Conservation (phyloP, 176 grass and related monocot species). For the Leersia perrieri region DNA sequence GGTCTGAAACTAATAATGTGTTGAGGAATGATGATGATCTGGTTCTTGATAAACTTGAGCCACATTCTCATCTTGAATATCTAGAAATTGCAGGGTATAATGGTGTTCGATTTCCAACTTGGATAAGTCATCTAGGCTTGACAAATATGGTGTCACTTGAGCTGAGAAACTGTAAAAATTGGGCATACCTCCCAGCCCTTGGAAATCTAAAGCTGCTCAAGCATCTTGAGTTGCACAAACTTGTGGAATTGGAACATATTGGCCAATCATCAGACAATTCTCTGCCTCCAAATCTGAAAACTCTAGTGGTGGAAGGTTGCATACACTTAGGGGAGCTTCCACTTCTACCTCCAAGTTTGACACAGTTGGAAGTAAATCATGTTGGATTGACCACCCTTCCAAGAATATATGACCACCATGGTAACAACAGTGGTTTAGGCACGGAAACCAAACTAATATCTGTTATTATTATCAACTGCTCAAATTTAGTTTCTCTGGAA, state of each 20-base stretch:
- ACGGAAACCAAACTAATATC: not conserved
- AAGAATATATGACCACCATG: not conserved
- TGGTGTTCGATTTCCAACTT: slow-evolving; percentile 6
- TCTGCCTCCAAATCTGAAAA: not conserved
- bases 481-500: not conserved
- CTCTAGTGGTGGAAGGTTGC: slow-evolving; percentile 20
- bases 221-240: not conserved
- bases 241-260: slow-evolving; percentile 10
- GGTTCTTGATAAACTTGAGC: slow-evolving; percentile 17
- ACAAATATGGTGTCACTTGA: slow-evolving; percentile 14
- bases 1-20: not conserved
- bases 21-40: not conserved
- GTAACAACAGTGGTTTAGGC: not conserved
- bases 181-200: slow-evolving; percentile 10
- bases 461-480: not conserved
- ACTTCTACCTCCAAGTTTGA: slow-evolving; percentile 18
- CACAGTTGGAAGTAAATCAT: not conserved
- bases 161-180: slow-evolving; percentile 6
- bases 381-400: slow-evolving; percentile 27
- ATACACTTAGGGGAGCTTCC: not conserved
- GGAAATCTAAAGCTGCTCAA: slow-evolving; percentile 19
- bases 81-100: slow-evolving; percentile 7
- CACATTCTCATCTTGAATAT: not conserved
- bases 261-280: not conserved
- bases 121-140: slow-evolving; percentile 18